Percentiles rank a stretch among this genome's conserved stretches.
phyloP scores from a whole-genome alignment of 768 basidiomycete species.

The Trametes villosa region DNA sequence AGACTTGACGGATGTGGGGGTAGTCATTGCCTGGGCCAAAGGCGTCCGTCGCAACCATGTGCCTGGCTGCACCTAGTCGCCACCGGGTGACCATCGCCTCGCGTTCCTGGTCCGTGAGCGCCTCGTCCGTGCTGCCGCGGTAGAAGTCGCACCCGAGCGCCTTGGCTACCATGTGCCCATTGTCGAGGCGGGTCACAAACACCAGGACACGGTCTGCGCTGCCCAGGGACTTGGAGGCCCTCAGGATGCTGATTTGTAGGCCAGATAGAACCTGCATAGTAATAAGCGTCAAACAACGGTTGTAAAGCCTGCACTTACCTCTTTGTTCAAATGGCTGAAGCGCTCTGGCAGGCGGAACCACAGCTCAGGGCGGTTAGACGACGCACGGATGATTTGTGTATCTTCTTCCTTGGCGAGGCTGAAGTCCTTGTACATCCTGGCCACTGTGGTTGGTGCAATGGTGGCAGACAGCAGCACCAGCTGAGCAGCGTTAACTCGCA shows the following conservation, averaged over 20 bases:
- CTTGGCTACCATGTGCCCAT: not conserved
- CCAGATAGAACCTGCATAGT: too few relatives aligned
- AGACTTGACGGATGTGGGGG: conserved; percentile 1
- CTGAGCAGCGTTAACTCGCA: not conserved
- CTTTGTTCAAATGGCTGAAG: too few relatives aligned
- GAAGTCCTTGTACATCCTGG: not conserved
- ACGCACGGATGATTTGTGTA: conserved; percentile 1
- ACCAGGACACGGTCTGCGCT: not conserved
- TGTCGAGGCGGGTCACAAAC: not conserved
- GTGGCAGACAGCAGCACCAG: conserved; percentile 12
- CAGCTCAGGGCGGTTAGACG: conserved; percentile 6
- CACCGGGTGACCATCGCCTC: not conserved
- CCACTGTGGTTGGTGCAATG: not conserved
- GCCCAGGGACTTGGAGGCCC: too few relatives aligned
- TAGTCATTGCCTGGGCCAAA: conserved; percentile 14
- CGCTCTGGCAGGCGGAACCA: not conserved
- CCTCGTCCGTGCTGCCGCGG: conserved; percentile 1
- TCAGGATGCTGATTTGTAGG: too few relatives aligned
- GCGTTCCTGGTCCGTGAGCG: not conserved
- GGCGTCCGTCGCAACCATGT: conserved; percentile 9
- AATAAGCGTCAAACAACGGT: too few relatives aligned
- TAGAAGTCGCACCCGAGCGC: conserved; percentile 2
- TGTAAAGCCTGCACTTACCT: too few relatives aligned
- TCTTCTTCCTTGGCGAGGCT: not conserved
- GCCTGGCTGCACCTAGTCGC: not conserved